Evolutionary conservation across 306 rosid species (phyloP).

Genomic region (Lathyrus aphaca): DNA sequence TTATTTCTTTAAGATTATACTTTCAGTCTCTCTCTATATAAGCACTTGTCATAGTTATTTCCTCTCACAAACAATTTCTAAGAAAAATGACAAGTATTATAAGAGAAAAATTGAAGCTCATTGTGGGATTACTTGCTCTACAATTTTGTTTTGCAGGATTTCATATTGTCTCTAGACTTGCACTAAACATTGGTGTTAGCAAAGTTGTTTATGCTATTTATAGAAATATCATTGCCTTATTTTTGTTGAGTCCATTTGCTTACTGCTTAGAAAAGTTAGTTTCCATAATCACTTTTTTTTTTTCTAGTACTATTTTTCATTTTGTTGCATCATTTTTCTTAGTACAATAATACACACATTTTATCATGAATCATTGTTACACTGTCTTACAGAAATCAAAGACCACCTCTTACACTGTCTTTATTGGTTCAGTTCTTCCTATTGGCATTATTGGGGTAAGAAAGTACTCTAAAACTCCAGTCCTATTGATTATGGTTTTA

Average conservation of each 20-base stretch:
- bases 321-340: conserved; percentile 9
- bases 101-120: conserved; percentile 61
- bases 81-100: conserved; percentile 44
- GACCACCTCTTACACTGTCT: conserved; percentile 68
- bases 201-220: conserved; percentile 69
- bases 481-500: not conserved
- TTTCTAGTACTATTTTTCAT: not conserved
- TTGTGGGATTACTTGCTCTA: conserved; percentile 55
- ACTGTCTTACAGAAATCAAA: conserved; percentile 54
- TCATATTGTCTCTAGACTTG: conserved; percentile 77
- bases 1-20: conserved; percentile 31
- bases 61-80: conserved; percentile 29
- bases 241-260: conserved; percentile 62
- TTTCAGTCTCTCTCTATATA: conserved; percentile 30
- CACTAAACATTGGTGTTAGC: conserved; percentile 77
- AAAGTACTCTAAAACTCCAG: conserved; percentile 9
- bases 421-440: conserved; percentile 69
- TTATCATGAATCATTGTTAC: conserved; percentile 21
- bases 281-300: conserved; percentile 10
- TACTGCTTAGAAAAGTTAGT: conserved; percentile 72
- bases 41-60: conserved; percentile 11
- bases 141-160: conserved; percentile 78
- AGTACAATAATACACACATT: not conserved
- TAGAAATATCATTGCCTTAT: conserved; percentile 64
- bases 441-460: conserved; percentile 73